Base-by-base conservation (phyloP, 2,329 filamentous ascomycete species). In the Hirsutella thompsonii region DNA sequence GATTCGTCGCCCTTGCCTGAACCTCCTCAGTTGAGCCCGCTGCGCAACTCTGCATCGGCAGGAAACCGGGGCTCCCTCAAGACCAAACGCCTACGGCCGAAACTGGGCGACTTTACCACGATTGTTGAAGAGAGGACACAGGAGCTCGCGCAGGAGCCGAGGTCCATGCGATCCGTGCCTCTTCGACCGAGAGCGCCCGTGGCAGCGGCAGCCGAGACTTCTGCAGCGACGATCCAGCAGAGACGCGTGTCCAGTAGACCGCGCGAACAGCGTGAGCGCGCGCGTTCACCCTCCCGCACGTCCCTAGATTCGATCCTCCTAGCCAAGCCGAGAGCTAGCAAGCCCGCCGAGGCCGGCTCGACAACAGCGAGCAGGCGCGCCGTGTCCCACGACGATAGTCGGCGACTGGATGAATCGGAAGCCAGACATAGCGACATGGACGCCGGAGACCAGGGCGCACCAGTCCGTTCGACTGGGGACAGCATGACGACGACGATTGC, bases 21-120 rank as follows among this genome's bases (percentile, higher is more conserved):
- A 29, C 65, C 66, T 2, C 69, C 63, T 14, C 68, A 66, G 37
- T 47, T 71, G 37, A 70, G 64, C 37, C 74, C 75, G 1, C 59
- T 80, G 0, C 67, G 67, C 38, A 68, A 73, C 43, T 71, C 67
- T 2, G 59, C 61, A 10, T 64, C 69, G 1, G 69, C 70, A 0
- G 72, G 68, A 3, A 77, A 77, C 48, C 46, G 62, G 46, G 55
- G 63, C 28, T 44, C 56, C 37, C 45, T 58, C 10, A 48, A 47
- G 18, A 18, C 38, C 19, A 46, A 47, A 18, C 54, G 51, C 21
- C 37, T 47, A 8, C 42, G 32, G 14, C 32, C 32, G 13, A 19
- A 18, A 16, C 32, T 34, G 14, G 32, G 32, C 14, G 32, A 34
- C 32, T 34, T 34, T 18, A 34, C 61, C 0, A 64, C 68, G 1